These are phyloP conservation scores for Spergularia azorica DNA, from an alignment of 179 eudicot species.

Conservation along the genomic window DNA sequence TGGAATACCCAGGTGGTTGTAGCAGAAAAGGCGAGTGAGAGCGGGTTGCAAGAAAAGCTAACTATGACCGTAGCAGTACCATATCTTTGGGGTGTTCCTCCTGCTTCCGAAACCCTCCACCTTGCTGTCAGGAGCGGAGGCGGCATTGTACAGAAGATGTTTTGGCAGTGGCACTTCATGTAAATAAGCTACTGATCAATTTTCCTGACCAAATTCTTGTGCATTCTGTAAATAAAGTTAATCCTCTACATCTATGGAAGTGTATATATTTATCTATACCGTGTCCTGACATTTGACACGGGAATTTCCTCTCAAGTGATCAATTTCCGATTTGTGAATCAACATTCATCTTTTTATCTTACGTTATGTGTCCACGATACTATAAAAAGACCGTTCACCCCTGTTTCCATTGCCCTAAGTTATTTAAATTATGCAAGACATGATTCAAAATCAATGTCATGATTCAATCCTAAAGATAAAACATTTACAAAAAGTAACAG, in stretches of 20 bases:
- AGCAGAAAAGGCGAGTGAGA: constrained; percentile 72
- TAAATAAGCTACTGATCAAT: constrained; percentile 36
- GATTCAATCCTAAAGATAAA: too few species aligned
- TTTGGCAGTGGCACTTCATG: constrained; percentile 92
- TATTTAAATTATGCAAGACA: too few species aligned
- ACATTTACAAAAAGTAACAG: too few species aligned
- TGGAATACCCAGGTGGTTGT: constrained; percentile 59
- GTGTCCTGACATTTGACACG: constrained; percentile 4
- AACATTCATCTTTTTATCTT: neutral
- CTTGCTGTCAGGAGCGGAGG: constrained; percentile 93
- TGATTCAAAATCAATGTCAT: too few species aligned
- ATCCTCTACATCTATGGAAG: constrained; percentile 21
- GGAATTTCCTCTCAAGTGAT: neutral
- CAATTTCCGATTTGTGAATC: neutral
- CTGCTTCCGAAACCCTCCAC: constrained; percentile 87
- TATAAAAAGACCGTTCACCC: too few species aligned
- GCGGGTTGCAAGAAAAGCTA: constrained; percentile 83
- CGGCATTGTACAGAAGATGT: constrained; percentile 92
- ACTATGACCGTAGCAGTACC: constrained; percentile 96
- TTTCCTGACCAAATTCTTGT: constrained; percentile 37
- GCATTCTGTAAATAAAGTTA: constrained; percentile 43
- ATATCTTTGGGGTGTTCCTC: constrained; percentile 97
- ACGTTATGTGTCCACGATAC: too few species aligned
- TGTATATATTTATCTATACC: constrained; percentile 16
- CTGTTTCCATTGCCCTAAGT: too few species aligned